A percentile compares a stretch with the other conserved stretches of the same genome.
phyloP scores from a whole-genome alignment of 805 yeast species.

The Candida sanyiensis region DNA sequence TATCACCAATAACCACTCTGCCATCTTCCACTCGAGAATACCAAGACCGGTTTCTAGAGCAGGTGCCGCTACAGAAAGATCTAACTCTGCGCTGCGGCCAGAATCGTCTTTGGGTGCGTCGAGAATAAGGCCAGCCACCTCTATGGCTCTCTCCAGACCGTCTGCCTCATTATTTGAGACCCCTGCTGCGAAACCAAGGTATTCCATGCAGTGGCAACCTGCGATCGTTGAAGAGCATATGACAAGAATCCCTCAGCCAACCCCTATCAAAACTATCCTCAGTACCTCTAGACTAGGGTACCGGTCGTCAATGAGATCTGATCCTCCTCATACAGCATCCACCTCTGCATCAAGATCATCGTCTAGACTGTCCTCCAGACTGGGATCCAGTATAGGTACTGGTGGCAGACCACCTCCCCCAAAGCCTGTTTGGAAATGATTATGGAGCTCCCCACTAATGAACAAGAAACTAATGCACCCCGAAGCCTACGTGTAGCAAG shows the following conservation, averaged over 20 bases:
- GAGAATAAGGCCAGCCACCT: conserved; percentile 16
- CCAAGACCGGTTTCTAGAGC: conserved; percentile 23
- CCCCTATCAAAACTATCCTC: conserved; percentile 22
- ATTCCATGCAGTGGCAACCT: conserved; percentile 14
- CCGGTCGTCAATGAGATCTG: conserved; percentile 5
- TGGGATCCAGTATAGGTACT: conserved; percentile 9
- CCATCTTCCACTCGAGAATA: conserved; percentile 15
- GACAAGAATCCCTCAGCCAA: conserved; percentile 25
- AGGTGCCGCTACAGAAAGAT: conserved; percentile 10
- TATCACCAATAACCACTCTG: too few species aligned
- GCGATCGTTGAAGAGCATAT: conserved; percentile 15
- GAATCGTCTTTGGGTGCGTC: conserved; percentile 15
- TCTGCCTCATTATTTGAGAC: conserved; percentile 5
- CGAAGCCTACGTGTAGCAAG: too few species aligned
- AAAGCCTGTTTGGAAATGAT: conserved; percentile 10
- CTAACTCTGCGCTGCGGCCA: conserved; percentile 8
- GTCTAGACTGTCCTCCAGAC: conserved; percentile 7
- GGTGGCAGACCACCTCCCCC: conserved; percentile 6
- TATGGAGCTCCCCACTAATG: too few species aligned
- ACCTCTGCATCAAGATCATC: conserved; percentile 3
- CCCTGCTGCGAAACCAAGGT: conserved; percentile 11
- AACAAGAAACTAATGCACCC: too few species aligned
- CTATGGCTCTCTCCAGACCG: conserved; percentile 17
- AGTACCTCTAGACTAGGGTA: conserved; percentile 13
- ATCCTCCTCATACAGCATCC: not conserved